Evolutionary conservation across 208 protist species (phyloP).

Genomic region (Crithidia acanthocephali): DNA sequence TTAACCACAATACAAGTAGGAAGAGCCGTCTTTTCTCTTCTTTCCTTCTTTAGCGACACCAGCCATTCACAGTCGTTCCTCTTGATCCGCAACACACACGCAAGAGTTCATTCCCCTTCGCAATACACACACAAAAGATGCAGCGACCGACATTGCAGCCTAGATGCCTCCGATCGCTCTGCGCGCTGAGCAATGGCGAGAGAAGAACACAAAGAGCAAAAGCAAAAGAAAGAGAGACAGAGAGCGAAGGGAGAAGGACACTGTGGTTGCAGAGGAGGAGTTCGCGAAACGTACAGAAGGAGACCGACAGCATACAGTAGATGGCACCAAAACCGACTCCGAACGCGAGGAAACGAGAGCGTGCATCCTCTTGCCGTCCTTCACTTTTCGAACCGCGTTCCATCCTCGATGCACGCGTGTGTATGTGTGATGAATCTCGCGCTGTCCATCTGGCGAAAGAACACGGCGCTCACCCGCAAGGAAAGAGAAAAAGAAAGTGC

Average conservation of each 20-base stretch:
- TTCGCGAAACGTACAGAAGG: no score
- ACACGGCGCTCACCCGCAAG: slow-evolving; percentile 1
- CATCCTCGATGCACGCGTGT: no score
- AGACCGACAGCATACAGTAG: no score
- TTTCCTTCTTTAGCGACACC: slow-evolving; percentile 6
- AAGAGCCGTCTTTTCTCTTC: background rate
- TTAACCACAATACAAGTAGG: slow-evolving; percentile 12
- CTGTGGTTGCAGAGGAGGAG: background rate
- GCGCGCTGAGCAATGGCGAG: background rate
- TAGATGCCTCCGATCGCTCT: background rate
- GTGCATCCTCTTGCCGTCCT: no score
- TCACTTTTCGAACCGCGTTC: no score
- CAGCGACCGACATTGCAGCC: background rate
- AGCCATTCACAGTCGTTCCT: background rate
- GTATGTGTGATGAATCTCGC: no score
- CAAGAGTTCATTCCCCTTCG: no score
- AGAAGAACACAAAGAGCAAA: background rate
- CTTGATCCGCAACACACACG: background rate
- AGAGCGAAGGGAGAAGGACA: background rate
- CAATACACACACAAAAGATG: background rate
- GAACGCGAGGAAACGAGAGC: no score
- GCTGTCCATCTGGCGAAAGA: background rate
- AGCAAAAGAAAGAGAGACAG: background rate
- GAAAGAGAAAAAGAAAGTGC: slow-evolving; percentile 8
- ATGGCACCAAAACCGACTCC: no score